Conservation (phyloP, 2,329 filamentous ascomycete genomes). For the Colletotrichum echinochloae region DNA sequence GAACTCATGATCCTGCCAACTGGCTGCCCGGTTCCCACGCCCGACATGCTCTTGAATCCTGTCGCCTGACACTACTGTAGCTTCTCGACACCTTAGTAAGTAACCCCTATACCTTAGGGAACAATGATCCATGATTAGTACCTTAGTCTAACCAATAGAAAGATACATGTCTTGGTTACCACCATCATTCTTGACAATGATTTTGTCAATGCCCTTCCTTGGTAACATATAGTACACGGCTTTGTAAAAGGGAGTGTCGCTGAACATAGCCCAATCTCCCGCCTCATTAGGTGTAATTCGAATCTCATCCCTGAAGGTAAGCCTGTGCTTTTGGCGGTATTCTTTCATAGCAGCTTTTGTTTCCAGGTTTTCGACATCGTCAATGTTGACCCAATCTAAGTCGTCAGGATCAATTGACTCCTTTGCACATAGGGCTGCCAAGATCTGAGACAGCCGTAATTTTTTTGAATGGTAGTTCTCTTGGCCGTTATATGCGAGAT, state of each 20-base stretch:
- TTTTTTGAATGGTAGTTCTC: background rate
- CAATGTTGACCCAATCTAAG: background rate
- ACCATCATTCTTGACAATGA: background rate
- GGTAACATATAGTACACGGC: background rate
- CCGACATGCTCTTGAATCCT: no score
- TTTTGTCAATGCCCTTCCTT: background rate
- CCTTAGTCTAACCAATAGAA: background rate
- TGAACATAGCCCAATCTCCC: background rate
- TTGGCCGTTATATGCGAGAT: background rate
- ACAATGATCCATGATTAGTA: no score
- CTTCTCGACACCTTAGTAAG: no score
- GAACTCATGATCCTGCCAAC: no score
- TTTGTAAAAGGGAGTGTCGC: background rate
- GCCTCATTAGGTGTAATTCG: background rate
- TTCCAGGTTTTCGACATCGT: background rate
- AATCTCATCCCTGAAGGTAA: background rate
- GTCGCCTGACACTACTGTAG: no score
- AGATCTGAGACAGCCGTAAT: background rate
- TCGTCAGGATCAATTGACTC: background rate
- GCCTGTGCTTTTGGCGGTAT: background rate
- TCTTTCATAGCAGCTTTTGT: background rate
- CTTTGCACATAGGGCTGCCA: background rate
- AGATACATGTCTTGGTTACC: background rate
- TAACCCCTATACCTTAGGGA: no score
- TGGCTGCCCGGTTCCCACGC: no score